Percentiles rank a stretch among this genome's conserved stretches.
These are phyloP conservation scores for Lobosporangium transversale DNA, from an alignment of 192 early-diverging fungal species.

Conservation along the genomic window DNA sequence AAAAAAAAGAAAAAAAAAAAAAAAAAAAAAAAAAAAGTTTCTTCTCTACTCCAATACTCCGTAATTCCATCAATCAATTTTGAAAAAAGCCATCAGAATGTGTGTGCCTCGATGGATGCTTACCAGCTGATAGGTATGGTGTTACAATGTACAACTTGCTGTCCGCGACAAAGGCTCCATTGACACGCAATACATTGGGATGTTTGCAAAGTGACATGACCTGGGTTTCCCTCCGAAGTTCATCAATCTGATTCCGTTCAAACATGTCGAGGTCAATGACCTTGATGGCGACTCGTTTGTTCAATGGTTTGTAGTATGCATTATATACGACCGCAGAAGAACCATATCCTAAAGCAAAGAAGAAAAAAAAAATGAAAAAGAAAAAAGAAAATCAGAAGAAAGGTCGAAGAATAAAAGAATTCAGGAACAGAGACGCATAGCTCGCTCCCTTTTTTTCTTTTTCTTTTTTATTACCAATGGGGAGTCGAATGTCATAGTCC, in stretches of 20 bases:
- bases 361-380: background rate
- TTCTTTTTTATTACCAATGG: constrained; percentile 46
- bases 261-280: constrained; percentile 92
- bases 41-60: no score
- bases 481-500: constrained; percentile 45
- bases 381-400: no score
- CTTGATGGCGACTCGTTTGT: constrained; percentile 80
- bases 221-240: constrained; percentile 85
- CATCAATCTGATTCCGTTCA: constrained; percentile 92
- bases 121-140: constrained; percentile 78
- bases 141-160: constrained; percentile 86
- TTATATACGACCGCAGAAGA: constrained; percentile 88
- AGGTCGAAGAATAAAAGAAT: no score
- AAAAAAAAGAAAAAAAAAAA: no score
- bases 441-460: no score
- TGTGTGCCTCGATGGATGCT: no score
- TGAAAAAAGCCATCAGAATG: no score
- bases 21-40: no score
- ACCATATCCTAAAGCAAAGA: constrained; percentile 75
- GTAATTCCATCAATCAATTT: no score
- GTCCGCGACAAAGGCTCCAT: constrained; percentile 85
- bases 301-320: constrained; percentile 77
- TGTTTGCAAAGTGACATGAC: constrained; percentile 90
- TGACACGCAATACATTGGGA: constrained; percentile 83
- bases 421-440: no score